Base-by-base conservation (phyloP, 495 filamentous ascomycete genomes). In the Xylaria venustula region DNA sequence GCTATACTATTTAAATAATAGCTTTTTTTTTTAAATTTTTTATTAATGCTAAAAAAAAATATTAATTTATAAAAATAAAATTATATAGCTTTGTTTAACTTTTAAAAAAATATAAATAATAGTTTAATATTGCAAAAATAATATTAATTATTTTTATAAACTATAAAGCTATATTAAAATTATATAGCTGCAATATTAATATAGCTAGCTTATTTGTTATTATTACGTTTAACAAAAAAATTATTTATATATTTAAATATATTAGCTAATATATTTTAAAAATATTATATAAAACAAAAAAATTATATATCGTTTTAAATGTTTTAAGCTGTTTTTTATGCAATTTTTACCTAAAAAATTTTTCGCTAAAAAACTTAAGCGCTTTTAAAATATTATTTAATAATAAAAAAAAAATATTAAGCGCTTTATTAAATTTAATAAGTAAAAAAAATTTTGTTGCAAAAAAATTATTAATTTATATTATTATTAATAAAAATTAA, bases 61-160 rank as follows among this genome's bases (percentile, higher is more conserved):
- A 45, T 45, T 45, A 45, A 20, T 14, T n/a, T 45, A 45, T 45
- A n/a, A 45, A 45, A n/a, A 45, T 45, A 45, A 45, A 45, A 45
- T 20, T 45, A n/a, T 45, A 45, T 45, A 45, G 6, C 15, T 45
- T n/a, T 45, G 15, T 45, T 45, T 45, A 45, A 45, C 41, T 45
- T 45, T 45, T 45, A 45, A 45, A 45, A n/a, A 45, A 45, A 45
- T 4, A 4, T 45, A 45, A 45, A 45, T 45, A 45, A n/a, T 45
- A 45, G 41, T 45, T 45, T 45, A 45, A 45, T 45, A 45, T 45
- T 7, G 19, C 15, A 6, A 45, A 45, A 45, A 20, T 45, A 45
- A n/a, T 6, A 3, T n/a, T n/a, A 6, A 45, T 45, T 45, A 45
- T 45, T 6, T 45, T 45, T 45, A 45, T 45, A 45, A 45, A 45